Percentiles rank a stretch among this genome's conserved stretches.
Evolutionary conservation across 192 early-diverging fungal genomes (phyloP).

Genomic region (Rhizophlyctis rosea): DNA sequence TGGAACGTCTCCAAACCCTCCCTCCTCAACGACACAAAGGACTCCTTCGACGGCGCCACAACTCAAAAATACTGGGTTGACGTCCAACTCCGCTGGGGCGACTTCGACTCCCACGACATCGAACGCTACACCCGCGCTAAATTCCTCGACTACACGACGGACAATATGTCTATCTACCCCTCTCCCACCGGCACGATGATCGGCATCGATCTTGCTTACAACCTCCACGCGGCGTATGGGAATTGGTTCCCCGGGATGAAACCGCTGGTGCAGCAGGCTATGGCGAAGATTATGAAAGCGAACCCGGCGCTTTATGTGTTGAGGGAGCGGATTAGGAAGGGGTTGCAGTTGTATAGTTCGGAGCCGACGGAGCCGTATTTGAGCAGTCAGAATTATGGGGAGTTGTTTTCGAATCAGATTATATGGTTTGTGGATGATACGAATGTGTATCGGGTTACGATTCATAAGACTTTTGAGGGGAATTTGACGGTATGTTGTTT

Average conservation of each 20-base stretch:
- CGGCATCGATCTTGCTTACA: constrained; percentile 97
- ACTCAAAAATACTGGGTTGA: constrained; percentile 99
- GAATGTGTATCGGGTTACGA: constrained; percentile 98
- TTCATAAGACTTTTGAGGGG: constrained; percentile 99
- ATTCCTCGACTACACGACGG: constrained; percentile 82
- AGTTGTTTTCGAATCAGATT: constrained; percentile 96
- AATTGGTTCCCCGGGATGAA: constrained; percentile 99
- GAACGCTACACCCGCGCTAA: constrained; percentile 98
- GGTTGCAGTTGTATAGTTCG: constrained; percentile 95
- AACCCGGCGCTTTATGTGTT: constrained; percentile 97
- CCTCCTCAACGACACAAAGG: constrained; percentile 86
- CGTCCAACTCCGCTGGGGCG: constrained; percentile 96
- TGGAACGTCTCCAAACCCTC: constrained; percentile 97
- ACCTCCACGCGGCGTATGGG: constrained; percentile 85
- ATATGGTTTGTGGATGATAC: constrained; percentile 99
- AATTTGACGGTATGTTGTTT: constrained; percentile 61
- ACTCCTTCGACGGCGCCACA: constrained; percentile 94
- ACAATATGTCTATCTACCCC: constrained; percentile 99
- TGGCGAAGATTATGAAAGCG: constrained; percentile 99
- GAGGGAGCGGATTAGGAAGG: constrained; percentile 98
- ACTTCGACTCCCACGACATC: constrained; percentile 98
- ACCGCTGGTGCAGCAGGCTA: constrained; percentile 92
- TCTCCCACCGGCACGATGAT: constrained; percentile 96
- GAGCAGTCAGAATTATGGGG: constrained; percentile 83
- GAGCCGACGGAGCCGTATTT: constrained; percentile 98